phyloP scores from a whole-genome alignment of 2,329 filamentous ascomycete species.

The Aotearoamyces nothofagi region DNA sequence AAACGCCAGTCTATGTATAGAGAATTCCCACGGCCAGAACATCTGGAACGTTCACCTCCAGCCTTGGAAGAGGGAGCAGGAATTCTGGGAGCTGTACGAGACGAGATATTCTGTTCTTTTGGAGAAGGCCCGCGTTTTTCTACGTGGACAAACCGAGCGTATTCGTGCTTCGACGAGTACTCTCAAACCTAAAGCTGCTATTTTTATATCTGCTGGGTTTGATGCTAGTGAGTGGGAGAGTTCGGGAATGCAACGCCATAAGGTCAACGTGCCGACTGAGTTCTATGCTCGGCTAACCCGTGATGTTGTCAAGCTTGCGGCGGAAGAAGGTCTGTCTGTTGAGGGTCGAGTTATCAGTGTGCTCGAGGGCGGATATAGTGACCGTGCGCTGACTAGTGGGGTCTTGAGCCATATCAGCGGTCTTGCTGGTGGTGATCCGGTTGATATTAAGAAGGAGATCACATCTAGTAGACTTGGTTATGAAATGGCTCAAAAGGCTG shows the following conservation, averaged over 20 bases:
- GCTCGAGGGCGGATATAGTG: constrained; percentile 89
- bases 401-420: constrained; percentile 84
- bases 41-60: constrained; percentile 95
- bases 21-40: constrained; percentile 84
- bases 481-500: constrained; percentile 41
- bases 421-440: constrained; percentile 42
- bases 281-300: constrained; percentile 88
- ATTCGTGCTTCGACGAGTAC: constrained; percentile 39
- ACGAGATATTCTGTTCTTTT: constrained; percentile 62
- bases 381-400: constrained; percentile 76
- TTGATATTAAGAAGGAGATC: constrained; percentile 21
- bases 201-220: constrained; percentile 92
- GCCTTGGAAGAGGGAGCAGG: constrained; percentile 64
- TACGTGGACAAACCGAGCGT: constrained; percentile 57
- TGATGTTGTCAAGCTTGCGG: constrained; percentile 69
- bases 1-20: constrained; percentile 86
- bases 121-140: constrained; percentile 64
- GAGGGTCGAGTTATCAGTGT: constrained; percentile 85
- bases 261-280: constrained; percentile 88
- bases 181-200: constrained; percentile 61
- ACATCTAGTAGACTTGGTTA: constrained; percentile 31
- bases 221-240: constrained; percentile 95
- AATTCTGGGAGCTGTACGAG: constrained; percentile 86
- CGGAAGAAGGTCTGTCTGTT: constrained; percentile 62
- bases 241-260: constrained; percentile 85